Evolutionary conservation across 345 rosid genomes (phyloP).

Genomic region (Eucalyptus brandiana): DNA sequence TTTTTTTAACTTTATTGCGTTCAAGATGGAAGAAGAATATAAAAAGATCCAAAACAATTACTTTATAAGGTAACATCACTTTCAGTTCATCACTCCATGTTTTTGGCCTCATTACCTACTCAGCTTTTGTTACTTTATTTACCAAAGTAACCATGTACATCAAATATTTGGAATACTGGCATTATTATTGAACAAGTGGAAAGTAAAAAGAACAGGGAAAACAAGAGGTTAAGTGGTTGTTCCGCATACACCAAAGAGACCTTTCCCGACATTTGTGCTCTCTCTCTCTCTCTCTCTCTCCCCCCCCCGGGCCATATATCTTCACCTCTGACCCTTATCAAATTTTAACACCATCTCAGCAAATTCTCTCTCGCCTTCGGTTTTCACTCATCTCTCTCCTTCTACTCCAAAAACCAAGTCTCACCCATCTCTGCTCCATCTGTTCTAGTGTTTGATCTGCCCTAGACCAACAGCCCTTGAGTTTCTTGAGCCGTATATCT

Average conservation of each 20-base stretch:
- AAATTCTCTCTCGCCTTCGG: background rate
- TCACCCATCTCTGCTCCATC: background rate
- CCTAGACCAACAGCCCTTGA: background rate
- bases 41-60: background rate
- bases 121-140: background rate
- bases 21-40: background rate
- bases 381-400: background rate
- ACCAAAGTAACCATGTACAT: background rate
- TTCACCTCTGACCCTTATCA: background rate
- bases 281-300: background rate
- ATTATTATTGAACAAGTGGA: background rate
- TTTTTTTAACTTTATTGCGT: background rate
- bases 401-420: background rate
- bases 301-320: background rate
- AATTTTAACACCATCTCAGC: background rate
- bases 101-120: background rate
- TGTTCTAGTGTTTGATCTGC: background rate
- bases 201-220: background rate
- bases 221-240: background rate
- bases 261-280: conserved; percentile 18
- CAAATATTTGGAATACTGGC: background rate
- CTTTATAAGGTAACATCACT: background rate
- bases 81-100: background rate
- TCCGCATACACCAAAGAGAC: background rate
- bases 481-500: background rate